Evolutionary conservation across 1,139 yeast genomes (phyloP).

Genomic region (Geotrichum klebahnii): DNA sequence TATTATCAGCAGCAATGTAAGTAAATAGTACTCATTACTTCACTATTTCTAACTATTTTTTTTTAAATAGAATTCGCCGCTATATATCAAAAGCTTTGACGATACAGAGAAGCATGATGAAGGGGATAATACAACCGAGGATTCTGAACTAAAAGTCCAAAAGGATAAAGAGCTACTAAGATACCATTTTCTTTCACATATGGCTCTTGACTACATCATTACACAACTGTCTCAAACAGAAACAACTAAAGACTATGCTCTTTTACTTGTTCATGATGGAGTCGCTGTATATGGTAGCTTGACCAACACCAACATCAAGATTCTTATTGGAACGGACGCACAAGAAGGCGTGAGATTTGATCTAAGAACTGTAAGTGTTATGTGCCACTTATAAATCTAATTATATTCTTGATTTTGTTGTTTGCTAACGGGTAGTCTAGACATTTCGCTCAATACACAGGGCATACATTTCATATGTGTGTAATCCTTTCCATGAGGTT

Average conservation of each 20-base stretch:
- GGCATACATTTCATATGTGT: conserved; percentile 39
- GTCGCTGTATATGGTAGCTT: conserved; percentile 43
- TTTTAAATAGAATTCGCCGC: conserved; percentile 32
- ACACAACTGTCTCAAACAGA: conserved; percentile 32
- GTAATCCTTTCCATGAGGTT: conserved; percentile 41
- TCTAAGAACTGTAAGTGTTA: conserved; percentile 29
- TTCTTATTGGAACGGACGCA: conserved; percentile 40
- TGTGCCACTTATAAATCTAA: too few species aligned
- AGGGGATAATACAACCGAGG: too few species aligned
- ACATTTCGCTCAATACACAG: conserved; percentile 37
- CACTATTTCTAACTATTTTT: too few species aligned
- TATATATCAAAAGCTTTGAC: conserved; percentile 31
- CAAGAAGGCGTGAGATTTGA: conserved; percentile 33
- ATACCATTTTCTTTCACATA: conserved; percentile 43
- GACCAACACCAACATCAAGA: conserved; percentile 41
- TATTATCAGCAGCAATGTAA: conserved; percentile 34
- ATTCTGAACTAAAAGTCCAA: conserved; percentile 22
- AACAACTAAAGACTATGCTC: conserved; percentile 34
- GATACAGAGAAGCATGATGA: conserved; percentile 5
- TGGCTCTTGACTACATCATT: conserved; percentile 43
- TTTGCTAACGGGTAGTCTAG: conserved; percentile 22
- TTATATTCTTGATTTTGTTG: not conserved
- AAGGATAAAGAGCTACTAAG: conserved; percentile 29
- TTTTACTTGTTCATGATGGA: conserved; percentile 43
- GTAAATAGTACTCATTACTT: conserved; percentile 15